Evolutionary conservation across 306 rosid species (phyloP), one percentile per base, ranked within the genome.

Genomic region (Pterocarpus santalinus): DNA sequence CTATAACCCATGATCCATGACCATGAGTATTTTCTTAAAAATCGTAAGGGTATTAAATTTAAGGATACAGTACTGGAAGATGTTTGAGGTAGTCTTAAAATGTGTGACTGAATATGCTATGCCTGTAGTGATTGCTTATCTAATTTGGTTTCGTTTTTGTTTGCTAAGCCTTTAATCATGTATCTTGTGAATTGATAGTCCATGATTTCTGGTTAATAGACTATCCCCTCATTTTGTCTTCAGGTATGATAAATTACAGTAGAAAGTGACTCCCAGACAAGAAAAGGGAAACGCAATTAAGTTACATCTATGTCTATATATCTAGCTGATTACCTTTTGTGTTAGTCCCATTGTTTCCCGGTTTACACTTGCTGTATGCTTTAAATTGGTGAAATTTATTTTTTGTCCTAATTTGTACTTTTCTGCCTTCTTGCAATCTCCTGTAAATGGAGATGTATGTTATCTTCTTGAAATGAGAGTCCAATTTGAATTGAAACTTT

Each of bases 361-460:
- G 11, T 61, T 70, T 43, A 43, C 63, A 67, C 69, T 62, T 14
- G 14, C 7, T 82, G 16, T 52, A 39, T 76, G 52, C 56, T 53
- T 49, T 77, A 69, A 64, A 13, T 69, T 62, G 52, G 41, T 60
- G 72, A 63, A 41, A 64, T 64, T 7, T 33, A 61, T 5, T 10
- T 44, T 57, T 44, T 52, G 65, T 14, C 61, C 83, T 49, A n/a
- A 30, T 44, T 33, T 69, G 13, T 71, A 14, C 16, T 38, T 74
- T 51, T 38, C 57, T 73, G 55, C 4, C 46, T 36, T 47, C 65
- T 74, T 3, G 69, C 53, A 49, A 14, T 79, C 62, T 34, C 71
- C 61, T 62, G 68, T 57, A 78, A 56, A 58, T 70, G 75, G 22
- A 71, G 65, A 22, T 55, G 60, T 34, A 67, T 46, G 47, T 39